These are phyloP conservation scores for Aspergillus nidulans DNA, from an alignment of 495 filamentous ascomycete species.

Conservation along the genomic window DNA sequence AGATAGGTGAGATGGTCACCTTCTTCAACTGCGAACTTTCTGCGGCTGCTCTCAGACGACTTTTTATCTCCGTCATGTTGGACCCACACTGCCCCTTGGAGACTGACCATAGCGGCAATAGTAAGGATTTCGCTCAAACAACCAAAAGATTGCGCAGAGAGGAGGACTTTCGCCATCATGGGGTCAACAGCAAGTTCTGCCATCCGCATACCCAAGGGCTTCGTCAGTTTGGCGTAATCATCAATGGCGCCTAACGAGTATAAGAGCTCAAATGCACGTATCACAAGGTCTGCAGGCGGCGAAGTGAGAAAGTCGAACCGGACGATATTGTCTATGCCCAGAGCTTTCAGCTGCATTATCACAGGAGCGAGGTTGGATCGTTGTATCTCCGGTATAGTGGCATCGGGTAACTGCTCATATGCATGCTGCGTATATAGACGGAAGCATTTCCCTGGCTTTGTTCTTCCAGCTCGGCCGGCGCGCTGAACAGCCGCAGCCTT, in stretches of 20 bases:
- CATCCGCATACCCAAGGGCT: conserved; percentile 83
- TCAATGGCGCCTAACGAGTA: conserved; percentile 88
- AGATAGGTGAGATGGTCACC: conserved; percentile 93
- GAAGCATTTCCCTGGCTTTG: conserved; percentile 91
- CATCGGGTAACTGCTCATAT: conserved; percentile 65
- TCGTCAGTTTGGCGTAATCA: conserved; percentile 85
- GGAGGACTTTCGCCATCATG: conserved; percentile 91
- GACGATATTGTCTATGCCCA: conserved; percentile 93
- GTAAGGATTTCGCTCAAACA: conserved; percentile 83
- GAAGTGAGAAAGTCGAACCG: conserved; percentile 87
- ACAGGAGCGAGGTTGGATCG: conserved; percentile 87
- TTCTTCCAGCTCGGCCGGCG: conserved; percentile 86
- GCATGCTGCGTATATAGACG: conserved; percentile 81
- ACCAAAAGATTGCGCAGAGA: conserved; percentile 68
- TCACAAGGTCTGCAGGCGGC: conserved; percentile 82
- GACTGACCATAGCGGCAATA: conserved; percentile 91
- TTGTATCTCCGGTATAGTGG: conserved; percentile 86
- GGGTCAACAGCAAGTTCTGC: conserved; percentile 92
- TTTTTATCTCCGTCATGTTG: conserved; percentile 74
- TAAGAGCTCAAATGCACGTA: conserved; percentile 82
- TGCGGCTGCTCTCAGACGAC: conserved; percentile 61
- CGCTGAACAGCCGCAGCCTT: conserved; percentile 92
- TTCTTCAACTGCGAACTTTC: conserved; percentile 89
- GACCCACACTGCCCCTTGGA: conserved; percentile 78
- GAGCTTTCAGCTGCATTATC: conserved; percentile 88